Percentiles rank a stretch among this genome's conserved stretches.
These are phyloP conservation scores for Penicillium sp. DNA, from an alignment of 2,329 filamentous ascomycete genomes.

Conservation along the genomic window DNA sequence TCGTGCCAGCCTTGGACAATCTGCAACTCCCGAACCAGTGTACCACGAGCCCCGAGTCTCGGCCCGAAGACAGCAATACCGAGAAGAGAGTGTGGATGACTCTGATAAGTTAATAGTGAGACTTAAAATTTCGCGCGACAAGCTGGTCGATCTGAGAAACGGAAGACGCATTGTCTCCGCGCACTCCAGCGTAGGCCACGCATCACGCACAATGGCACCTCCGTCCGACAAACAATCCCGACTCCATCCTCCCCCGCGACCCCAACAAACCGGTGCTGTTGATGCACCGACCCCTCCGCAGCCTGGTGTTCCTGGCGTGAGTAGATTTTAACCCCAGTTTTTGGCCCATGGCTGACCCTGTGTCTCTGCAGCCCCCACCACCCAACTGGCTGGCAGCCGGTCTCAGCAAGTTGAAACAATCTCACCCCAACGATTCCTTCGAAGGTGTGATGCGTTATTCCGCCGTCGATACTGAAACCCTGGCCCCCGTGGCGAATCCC, in stretches of 20 bases:
- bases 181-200: slow-evolving; percentile 56
- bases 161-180: slow-evolving; percentile 33
- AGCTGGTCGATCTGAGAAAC: slow-evolving; percentile 44
- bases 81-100: slow-evolving; percentile 77
- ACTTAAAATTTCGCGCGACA: slow-evolving; percentile 69
- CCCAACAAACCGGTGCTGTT: slow-evolving; percentile 44
- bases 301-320: slow-evolving; percentile 43
- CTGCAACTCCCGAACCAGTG: slow-evolving; percentile 78
- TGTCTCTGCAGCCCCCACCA: slow-evolving; percentile 64
- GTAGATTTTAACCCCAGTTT: slow-evolving; percentile 28
- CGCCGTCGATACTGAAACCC: slow-evolving; percentile 70
- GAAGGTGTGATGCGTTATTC: slow-evolving; percentile 90
- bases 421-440: slow-evolving; percentile 78
- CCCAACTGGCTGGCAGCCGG: slow-evolving; percentile 80
- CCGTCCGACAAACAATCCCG: slow-evolving; percentile 32
- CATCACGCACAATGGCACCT: slow-evolving; percentile 53
- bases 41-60: slow-evolving; percentile 72
- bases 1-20: slow-evolving; percentile 69
- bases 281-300: slow-evolving; percentile 44
- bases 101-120: slow-evolving; percentile 68
- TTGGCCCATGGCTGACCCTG: slow-evolving; percentile 15
- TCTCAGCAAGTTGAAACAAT: slow-evolving; percentile 65
- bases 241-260: slow-evolving; percentile 25
- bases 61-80: slow-evolving; percentile 60
- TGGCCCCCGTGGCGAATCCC: slow-evolving; percentile 58